A percentile compares a stretch with the other conserved stretches of the same genome.
Conservation (phyloP, 2,329 filamentous ascomycete genomes). For the Nemania sp. region DNA sequence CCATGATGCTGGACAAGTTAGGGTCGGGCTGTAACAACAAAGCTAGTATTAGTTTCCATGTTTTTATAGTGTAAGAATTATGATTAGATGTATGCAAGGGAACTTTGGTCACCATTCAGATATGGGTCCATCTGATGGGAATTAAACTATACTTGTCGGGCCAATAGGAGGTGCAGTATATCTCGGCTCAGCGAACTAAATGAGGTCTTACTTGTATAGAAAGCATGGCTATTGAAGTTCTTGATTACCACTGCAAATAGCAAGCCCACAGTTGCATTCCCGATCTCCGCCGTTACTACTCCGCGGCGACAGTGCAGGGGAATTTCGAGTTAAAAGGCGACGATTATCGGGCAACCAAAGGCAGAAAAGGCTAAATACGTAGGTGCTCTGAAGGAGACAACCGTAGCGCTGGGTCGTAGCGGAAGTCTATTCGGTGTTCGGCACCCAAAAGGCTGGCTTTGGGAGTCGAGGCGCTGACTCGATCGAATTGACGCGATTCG, state of each 20-base stretch:
- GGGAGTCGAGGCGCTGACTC: slow-evolving; percentile 40
- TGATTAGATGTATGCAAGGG: neutral
- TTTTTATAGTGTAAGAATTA: neutral
- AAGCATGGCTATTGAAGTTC: slow-evolving; percentile 38
- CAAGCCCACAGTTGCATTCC: slow-evolving; percentile 2
- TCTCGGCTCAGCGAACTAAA: slow-evolving; percentile 19
- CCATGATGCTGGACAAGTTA: slow-evolving; percentile 44
- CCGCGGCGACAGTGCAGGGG: slow-evolving; percentile 7
- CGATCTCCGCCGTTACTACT: slow-evolving; percentile 4
- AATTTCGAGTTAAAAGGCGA: slow-evolving; percentile 14
- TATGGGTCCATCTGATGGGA: neutral
- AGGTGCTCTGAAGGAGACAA: slow-evolving; percentile 19
- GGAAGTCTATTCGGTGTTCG: slow-evolving; percentile 42
- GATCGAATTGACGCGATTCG: slow-evolving; percentile 29
- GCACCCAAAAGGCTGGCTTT: slow-evolving; percentile 44
- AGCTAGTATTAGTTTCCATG: slow-evolving; percentile 27
- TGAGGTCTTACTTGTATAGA: slow-evolving; percentile 46
- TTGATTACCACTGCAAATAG: neutral
- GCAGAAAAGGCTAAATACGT: slow-evolving; percentile 18
- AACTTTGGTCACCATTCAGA: neutral
- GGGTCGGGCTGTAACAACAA: slow-evolving; percentile 44
- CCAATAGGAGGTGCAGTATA: neutral
- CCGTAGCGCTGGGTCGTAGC: slow-evolving; percentile 47
- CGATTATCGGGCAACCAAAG: slow-evolving; percentile 25
- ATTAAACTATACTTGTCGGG: slow-evolving; percentile 2